Evolutionary conservation across 805 yeast species (phyloP).

Genomic region (Cyberlindnera maclurae): DNA sequence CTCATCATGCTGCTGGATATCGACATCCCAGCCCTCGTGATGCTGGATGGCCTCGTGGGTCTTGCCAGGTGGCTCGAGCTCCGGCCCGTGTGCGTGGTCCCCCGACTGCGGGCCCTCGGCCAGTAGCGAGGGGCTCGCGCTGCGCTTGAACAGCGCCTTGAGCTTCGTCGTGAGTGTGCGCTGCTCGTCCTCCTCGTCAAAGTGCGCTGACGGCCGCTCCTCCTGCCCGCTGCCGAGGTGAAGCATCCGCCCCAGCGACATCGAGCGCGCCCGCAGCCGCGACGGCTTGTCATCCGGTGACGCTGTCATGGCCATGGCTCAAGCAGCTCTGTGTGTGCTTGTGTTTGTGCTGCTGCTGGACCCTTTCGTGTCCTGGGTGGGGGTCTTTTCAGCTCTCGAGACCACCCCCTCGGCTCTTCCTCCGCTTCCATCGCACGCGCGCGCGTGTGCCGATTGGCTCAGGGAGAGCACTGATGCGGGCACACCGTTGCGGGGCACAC

Average conservation of each 20-base stretch:
- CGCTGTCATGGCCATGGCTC: constrained; percentile 1
- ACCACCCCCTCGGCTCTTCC: too few species aligned
- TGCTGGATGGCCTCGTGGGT: constrained; percentile 8
- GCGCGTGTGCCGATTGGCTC: too few species aligned
- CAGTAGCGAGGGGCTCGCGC: constrained; percentile 14
- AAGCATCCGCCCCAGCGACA: constrained; percentile 34
- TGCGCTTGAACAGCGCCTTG: constrained; percentile 19
- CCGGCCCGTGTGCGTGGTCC: constrained; percentile 5
- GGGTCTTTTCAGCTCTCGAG: too few species aligned
- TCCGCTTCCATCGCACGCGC: too few species aligned
- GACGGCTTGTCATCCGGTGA: constrained; percentile 7
- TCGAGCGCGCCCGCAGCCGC: constrained; percentile 32
- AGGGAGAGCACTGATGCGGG: too few species aligned
- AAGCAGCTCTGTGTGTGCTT: neutral
- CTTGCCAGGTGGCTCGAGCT: constrained; percentile 12
- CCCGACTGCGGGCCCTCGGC: constrained; percentile 7
- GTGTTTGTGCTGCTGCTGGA: neutral
- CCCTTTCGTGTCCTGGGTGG: too few species aligned
- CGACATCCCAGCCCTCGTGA: constrained; percentile 5
- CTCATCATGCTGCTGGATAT: constrained; percentile 7
- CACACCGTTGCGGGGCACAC: too few species aligned
- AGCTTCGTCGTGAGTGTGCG: constrained; percentile 15
- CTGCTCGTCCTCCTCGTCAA: constrained; percentile 5
- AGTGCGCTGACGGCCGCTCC: constrained; percentile 4
- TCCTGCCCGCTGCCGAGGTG: constrained; percentile 26